Percentiles rank a stretch among this genome's conserved stretches.
Evolutionary conservation across 2,329 filamentous ascomycete species (phyloP).

Genomic region (Aspergillus neoniger): DNA sequence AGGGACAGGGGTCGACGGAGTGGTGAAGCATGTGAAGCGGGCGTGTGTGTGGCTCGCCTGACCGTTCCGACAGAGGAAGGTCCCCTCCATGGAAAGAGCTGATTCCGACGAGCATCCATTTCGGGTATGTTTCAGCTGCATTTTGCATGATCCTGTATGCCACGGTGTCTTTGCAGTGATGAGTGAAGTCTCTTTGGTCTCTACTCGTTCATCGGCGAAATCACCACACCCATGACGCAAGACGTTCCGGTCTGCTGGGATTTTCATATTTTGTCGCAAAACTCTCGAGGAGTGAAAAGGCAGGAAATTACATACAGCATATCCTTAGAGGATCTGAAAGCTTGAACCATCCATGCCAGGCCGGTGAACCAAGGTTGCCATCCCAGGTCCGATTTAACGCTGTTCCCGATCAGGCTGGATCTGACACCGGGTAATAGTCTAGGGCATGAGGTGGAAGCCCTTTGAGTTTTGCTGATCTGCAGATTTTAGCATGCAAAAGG

Average conservation of each 20-base stretch:
- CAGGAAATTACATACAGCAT: background rate
- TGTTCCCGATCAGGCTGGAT: background rate
- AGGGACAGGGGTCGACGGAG: background rate
- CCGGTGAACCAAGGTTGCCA: background rate
- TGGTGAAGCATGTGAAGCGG: conserved; percentile 6
- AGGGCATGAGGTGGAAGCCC: background rate
- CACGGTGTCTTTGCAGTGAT: background rate
- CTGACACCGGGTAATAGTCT: background rate
- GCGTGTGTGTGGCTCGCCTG: background rate
- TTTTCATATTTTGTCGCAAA: background rate
- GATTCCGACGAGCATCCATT: background rate
- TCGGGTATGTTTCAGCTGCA: too few species aligned
- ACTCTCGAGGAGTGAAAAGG: background rate
- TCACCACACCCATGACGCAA: background rate
- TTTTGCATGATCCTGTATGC: background rate
- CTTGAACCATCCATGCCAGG: background rate
- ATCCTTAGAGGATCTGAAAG: background rate
- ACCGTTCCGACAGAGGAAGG: background rate
- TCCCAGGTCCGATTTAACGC: background rate
- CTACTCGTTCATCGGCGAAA: background rate
- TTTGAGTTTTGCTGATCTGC: background rate
- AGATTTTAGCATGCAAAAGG: background rate
- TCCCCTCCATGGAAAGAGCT: background rate
- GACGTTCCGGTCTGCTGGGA: background rate
- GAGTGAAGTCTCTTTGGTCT: background rate